Evolutionary conservation across 106 monocot species (phyloP).

Genomic region (Phalaenopsis equestris): DNA sequence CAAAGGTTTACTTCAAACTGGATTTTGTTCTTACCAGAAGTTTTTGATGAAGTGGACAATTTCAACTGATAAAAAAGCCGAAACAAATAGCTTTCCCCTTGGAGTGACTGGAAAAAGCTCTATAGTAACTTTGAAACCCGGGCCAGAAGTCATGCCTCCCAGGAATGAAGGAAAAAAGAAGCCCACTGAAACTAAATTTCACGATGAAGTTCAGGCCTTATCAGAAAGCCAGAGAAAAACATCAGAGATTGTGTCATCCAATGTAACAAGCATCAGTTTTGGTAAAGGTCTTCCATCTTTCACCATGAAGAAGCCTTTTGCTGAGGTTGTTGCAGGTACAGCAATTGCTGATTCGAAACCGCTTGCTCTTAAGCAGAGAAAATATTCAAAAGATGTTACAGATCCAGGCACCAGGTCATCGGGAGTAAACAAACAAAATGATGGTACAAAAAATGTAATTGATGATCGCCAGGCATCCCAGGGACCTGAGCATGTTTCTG

Average conservation of each 20-base stretch:
- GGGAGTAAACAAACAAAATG: slow-evolving; percentile 12
- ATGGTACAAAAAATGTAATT: slow-evolving; percentile 19
- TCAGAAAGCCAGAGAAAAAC: slow-evolving; percentile 19
- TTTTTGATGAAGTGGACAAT: slow-evolving; percentile 65
- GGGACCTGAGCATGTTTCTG: slow-evolving; percentile 18
- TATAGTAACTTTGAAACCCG: slow-evolving; percentile 8
- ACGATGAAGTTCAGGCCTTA: slow-evolving; percentile 11
- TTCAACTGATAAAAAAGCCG: slow-evolving; percentile 21
- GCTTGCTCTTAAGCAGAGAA: slow-evolving; percentile 31
- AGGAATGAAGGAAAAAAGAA: slow-evolving; percentile 24
- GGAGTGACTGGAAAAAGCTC: slow-evolving; percentile 8
- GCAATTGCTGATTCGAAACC: slow-evolving; percentile 33
- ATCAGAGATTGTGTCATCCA: slow-evolving; percentile 11
- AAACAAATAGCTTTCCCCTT: slow-evolving; percentile 8
- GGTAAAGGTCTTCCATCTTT: slow-evolving; percentile 68
- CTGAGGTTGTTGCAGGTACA: slow-evolving; percentile 82
- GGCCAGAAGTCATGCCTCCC: background rate
- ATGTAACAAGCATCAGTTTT: slow-evolving; percentile 52
- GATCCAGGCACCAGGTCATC: slow-evolving; percentile 21
- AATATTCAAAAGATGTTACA: slow-evolving; percentile 19
- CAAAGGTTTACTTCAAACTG: slow-evolving; percentile 83
- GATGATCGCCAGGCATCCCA: slow-evolving; percentile 14
- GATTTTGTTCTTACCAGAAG: slow-evolving; percentile 64
- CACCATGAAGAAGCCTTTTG: slow-evolving; percentile 81
- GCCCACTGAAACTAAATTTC: slow-evolving; percentile 17